phyloP scores from a whole-genome alignment of 208 protist genomes.

The Phytomonas francai region DNA sequence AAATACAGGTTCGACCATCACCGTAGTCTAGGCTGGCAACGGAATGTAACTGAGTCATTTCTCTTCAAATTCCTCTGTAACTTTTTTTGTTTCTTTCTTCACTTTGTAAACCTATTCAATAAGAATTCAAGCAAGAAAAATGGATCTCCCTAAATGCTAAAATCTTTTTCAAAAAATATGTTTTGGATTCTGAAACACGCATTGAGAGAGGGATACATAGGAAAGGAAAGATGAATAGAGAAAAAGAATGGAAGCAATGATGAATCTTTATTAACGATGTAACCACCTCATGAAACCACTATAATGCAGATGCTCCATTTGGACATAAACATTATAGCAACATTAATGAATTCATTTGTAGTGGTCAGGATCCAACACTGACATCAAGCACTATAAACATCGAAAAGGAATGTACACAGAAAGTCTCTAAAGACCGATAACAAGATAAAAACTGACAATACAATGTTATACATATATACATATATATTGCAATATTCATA shows the following conservation, averaged over 20 bases:
- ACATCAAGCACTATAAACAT: not conserved
- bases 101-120: not conserved
- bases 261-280: not conserved
- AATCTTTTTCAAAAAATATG: not conserved
- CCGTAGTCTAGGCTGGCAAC: constrained; percentile 86
- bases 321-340: not conserved
- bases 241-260: not conserved
- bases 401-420: not conserved
- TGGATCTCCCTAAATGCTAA: not conserved
- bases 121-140: constrained; percentile 1
- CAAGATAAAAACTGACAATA: not conserved
- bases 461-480: not conserved
- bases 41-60: constrained; percentile 81
- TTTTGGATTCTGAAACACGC: not conserved
- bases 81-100: constrained; percentile 2
- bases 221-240: not conserved
- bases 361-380: not conserved
- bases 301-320: not conserved
- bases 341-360: not conserved
- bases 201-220: not conserved
- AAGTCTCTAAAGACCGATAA: not conserved
- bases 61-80: constrained; percentile 1
- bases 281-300: not conserved
- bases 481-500: not conserved
- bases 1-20: constrained; percentile 83